Conservation (phyloP, 441 rosid genomes). For the Populus hybrid region DNA sequence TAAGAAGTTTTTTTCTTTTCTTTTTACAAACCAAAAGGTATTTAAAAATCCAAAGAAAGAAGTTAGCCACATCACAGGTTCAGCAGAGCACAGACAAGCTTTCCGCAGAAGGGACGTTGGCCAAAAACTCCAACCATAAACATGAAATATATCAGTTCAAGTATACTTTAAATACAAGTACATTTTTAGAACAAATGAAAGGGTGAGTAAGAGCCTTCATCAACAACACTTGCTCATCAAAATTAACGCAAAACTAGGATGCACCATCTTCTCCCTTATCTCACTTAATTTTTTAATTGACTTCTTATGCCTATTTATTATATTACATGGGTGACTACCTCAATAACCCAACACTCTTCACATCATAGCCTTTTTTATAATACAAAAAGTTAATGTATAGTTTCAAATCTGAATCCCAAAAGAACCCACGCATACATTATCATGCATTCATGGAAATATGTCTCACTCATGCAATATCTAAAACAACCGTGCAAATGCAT, state of each 20-base stretch:
- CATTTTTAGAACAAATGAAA: neutral
- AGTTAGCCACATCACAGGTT: neutral
- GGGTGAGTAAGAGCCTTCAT: neutral
- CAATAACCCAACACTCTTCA: neutral
- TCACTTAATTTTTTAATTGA: neutral
- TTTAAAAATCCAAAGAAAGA: neutral
- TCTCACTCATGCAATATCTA: neutral
- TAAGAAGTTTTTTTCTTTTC: too few species aligned
- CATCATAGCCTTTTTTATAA: neutral
- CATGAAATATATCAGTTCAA: neutral
- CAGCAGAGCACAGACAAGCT: neutral
- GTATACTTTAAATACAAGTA: neutral
- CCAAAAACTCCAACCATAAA: neutral
- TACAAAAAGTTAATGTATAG: neutral
- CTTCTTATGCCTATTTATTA: neutral
- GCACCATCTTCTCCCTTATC: neutral
- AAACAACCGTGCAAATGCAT: neutral
- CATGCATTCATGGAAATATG: neutral
- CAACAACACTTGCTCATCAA: neutral
- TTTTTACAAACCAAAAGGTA: neutral
- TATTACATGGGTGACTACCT: neutral
- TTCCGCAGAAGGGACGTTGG: neutral
- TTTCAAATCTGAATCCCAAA: neutral
- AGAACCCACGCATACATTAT: neutral
- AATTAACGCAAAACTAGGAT: neutral